A percentile compares a stretch with the other conserved stretches of the same genome.
phyloP scores from a whole-genome alignment of 176 grass and related monocot genomes.

The Alloteropsis semialata region DNA sequence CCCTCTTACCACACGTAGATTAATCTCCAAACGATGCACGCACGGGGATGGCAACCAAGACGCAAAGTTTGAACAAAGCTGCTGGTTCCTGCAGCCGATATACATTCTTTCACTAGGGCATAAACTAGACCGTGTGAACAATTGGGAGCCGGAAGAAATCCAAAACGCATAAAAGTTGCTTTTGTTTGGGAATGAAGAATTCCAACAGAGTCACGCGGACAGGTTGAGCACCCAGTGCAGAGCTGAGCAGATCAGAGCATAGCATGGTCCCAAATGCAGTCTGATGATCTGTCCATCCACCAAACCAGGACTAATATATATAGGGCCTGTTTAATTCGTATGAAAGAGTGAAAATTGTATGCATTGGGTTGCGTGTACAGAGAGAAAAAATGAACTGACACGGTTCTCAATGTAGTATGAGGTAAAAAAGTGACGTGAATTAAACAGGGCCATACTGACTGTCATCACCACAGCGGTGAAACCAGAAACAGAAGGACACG shows the following conservation, averaged over 20 bases:
- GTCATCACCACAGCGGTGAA: neutral
- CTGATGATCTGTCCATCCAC: neutral
- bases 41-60: neutral
- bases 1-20: neutral
- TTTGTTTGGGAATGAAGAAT: neutral
- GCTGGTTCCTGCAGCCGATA: too few relatives aligned
- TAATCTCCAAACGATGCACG: neutral
- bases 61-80: too few relatives aligned
- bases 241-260: too few relatives aligned
- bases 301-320: neutral
- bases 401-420: too few relatives aligned
- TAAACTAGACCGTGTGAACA: neutral
- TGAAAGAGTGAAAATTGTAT: too few relatives aligned
- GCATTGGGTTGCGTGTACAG: too few relatives aligned
- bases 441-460: too few relatives aligned
- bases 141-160: neutral
- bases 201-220: neutral
- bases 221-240: neutral
- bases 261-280: neutral
- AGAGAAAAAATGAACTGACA: too few relatives aligned
- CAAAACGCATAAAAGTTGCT: neutral
- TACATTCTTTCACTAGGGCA: too few relatives aligned
- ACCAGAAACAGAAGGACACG: neutral
- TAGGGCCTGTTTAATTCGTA: too few relatives aligned
- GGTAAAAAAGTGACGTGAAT: too few relatives aligned